Evolutionary conservation across 768 basidiomycete genomes (phyloP).

Genomic region (Cyathus striatus): DNA sequence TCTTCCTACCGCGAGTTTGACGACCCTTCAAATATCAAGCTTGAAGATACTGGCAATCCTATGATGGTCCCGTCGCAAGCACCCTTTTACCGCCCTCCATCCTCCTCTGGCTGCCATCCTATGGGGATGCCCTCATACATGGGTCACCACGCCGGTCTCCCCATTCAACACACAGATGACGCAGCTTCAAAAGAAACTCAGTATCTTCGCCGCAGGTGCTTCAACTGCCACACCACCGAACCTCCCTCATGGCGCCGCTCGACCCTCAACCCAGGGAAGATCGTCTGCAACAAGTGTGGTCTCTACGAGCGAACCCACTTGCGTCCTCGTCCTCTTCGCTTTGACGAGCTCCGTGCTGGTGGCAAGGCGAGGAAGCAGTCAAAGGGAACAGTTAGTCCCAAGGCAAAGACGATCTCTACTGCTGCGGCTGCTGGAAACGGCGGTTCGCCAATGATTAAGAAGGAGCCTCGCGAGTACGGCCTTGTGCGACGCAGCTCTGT

Average conservation of each 20-base stretch:
- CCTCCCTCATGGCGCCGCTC: slow-evolving; percentile 85
- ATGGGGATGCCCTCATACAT: slow-evolving; percentile 33
- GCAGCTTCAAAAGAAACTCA: slow-evolving; percentile 89
- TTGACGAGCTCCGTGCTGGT: slow-evolving; percentile 85
- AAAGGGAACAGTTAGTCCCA: slow-evolving; percentile 31
- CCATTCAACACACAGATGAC: slow-evolving; percentile 86
- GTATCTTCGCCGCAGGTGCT: slow-evolving; percentile 82
- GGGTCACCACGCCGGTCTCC: slow-evolving; percentile 44
- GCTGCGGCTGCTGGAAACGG: too few species aligned
- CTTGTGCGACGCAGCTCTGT: slow-evolving; percentile 58
- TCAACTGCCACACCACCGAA: slow-evolving; percentile 90
- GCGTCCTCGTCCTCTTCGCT: slow-evolving; percentile 76
- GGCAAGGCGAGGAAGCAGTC: slow-evolving; percentile 70
- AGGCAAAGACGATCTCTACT: too few species aligned
- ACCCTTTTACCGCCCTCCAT: slow-evolving; percentile 40
- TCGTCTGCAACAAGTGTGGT: slow-evolving; percentile 93
- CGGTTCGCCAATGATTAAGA: slow-evolving; percentile 49
- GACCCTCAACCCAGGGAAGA: slow-evolving; percentile 87
- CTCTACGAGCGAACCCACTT: slow-evolving; percentile 88
- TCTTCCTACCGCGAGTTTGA: slow-evolving; percentile 44
- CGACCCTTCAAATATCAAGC: slow-evolving; percentile 48
- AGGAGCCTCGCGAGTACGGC: slow-evolving; percentile 51
- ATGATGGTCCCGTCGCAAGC: slow-evolving; percentile 64
- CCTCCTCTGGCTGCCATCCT: slow-evolving; percentile 21
- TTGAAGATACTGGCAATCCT: slow-evolving; percentile 57